A percentile compares a stretch with the other conserved stretches of the same genome.
Conservation (phyloP, 2,329 filamentous ascomycete genomes). For the Thelonectria rubi region DNA sequence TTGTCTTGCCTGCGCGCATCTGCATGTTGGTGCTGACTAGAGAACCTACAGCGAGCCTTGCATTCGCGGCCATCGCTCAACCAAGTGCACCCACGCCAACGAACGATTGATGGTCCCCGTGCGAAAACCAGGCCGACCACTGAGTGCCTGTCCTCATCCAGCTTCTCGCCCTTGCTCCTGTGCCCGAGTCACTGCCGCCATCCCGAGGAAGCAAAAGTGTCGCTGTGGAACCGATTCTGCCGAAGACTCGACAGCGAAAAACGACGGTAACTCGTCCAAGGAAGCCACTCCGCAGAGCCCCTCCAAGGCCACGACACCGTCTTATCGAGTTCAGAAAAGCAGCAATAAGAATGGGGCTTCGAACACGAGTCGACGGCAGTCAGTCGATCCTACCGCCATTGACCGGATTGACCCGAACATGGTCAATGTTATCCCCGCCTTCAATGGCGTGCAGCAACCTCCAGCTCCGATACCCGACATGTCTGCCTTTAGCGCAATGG, state of each 20-base stretch:
- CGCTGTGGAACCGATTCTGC: constrained; percentile 54
- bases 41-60: constrained; percentile 69
- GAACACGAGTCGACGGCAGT: constrained; percentile 53
- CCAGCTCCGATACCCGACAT: constrained; percentile 38
- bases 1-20: constrained; percentile 1
- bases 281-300: constrained; percentile 45
- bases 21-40: constrained; percentile 26
- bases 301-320: constrained; percentile 42
- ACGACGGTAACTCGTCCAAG: constrained; percentile 39
- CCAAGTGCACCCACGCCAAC: constrained; percentile 74
- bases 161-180: constrained; percentile 69
- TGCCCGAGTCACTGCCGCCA: constrained; percentile 70
- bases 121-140: constrained; percentile 74
- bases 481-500: constrained; percentile 42
- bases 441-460: constrained; percentile 41
- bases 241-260: constrained; percentile 33
- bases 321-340: constrained; percentile 59
- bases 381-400: constrained; percentile 59
- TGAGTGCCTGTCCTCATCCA: constrained; percentile 75
- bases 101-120: constrained; percentile 76
- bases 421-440: constrained; percentile 57
- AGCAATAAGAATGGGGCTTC: constrained; percentile 46
- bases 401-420: constrained; percentile 63
- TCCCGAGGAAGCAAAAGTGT: constrained; percentile 67
- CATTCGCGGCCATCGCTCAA: constrained; percentile 79